Percentiles rank a stretch among this genome's conserved stretches.
Evolutionary conservation across 2,329 filamentous ascomycete genomes (phyloP).

Genomic region (Bipolaris zeicola): DNA sequence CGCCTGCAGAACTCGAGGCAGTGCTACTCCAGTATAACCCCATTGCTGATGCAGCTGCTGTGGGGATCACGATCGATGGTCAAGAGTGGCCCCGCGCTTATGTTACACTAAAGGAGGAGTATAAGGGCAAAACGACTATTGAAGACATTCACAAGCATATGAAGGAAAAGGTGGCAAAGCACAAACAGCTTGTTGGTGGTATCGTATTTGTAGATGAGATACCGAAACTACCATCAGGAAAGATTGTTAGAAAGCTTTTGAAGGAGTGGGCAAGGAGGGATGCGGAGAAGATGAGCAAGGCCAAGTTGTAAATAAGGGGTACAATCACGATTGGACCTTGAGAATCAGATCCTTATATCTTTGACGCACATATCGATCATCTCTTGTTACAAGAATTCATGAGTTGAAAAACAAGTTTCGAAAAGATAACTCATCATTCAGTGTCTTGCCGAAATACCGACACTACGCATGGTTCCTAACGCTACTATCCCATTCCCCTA

Average conservation of each 20-base stretch:
- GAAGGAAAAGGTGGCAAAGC: constrained; percentile 56
- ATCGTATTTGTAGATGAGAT: constrained; percentile 62
- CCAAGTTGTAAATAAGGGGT: constrained; percentile 24
- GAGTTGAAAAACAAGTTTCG: no score
- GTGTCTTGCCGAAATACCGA: no score
- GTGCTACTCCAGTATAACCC: constrained; percentile 59
- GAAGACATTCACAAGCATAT: constrained; percentile 46
- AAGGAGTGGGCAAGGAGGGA: constrained; percentile 64
- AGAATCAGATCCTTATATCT: no score
- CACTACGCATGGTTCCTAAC: no score
- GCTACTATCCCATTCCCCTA: no score
- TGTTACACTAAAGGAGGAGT: constrained; percentile 56
- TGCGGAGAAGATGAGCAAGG: constrained; percentile 45
- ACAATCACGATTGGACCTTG: no score
- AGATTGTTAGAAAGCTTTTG: constrained; percentile 63
- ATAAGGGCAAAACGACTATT: constrained; percentile 42
- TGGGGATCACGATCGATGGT: constrained; percentile 58
- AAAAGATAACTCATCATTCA: background rate
- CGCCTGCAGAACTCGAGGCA: constrained; percentile 54
- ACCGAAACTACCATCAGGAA: constrained; percentile 63
- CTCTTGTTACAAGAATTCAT: no score
- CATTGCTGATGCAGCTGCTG: constrained; percentile 61
- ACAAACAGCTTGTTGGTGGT: constrained; percentile 59
- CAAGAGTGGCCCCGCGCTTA: constrained; percentile 62
- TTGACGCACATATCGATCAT: no score